These are phyloP conservation scores for Phytopythium cucurbitacearum DNA, from an alignment of 352 stramenopile species.

Conservation along the genomic window DNA sequence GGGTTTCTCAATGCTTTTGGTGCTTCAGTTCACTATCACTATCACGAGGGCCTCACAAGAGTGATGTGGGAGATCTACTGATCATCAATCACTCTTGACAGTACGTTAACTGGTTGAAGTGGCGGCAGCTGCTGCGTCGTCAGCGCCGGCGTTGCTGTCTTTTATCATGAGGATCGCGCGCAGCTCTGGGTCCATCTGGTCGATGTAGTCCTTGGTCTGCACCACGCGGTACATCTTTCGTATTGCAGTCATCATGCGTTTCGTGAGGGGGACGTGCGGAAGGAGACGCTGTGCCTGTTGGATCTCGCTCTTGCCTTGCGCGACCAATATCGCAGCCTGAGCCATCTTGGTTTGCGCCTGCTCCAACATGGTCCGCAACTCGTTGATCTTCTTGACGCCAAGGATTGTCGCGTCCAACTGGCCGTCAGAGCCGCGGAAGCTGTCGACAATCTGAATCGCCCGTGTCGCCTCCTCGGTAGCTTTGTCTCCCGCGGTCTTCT, in stretches of 20 bases:
- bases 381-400: constrained; percentile 50
- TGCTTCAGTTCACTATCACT: neutral
- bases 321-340: constrained; percentile 21
- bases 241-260: constrained; percentile 52
- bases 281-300: constrained; percentile 36
- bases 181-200: constrained; percentile 53
- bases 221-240: constrained; percentile 54
- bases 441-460: constrained; percentile 36
- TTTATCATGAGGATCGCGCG: constrained; percentile 32
- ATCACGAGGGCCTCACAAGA: neutral
- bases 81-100: neutral
- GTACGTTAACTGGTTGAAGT: neutral
- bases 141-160: constrained; percentile 7
- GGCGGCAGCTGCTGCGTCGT: constrained; percentile 3
- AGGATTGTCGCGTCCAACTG: constrained; percentile 51
- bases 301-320: constrained; percentile 40
- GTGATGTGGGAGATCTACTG: neutral
- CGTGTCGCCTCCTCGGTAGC: constrained; percentile 34
- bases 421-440: constrained; percentile 36
- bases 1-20: neutral
- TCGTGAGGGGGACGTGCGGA: constrained; percentile 49
- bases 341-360: constrained; percentile 37
- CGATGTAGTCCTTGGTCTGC: constrained; percentile 69
- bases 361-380: constrained; percentile 45
- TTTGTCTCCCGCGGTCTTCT: constrained; percentile 43